Base-by-base conservation (phyloP, 2,329 filamentous ascomycete genomes). In the Epichloe sylvatica region DNA sequence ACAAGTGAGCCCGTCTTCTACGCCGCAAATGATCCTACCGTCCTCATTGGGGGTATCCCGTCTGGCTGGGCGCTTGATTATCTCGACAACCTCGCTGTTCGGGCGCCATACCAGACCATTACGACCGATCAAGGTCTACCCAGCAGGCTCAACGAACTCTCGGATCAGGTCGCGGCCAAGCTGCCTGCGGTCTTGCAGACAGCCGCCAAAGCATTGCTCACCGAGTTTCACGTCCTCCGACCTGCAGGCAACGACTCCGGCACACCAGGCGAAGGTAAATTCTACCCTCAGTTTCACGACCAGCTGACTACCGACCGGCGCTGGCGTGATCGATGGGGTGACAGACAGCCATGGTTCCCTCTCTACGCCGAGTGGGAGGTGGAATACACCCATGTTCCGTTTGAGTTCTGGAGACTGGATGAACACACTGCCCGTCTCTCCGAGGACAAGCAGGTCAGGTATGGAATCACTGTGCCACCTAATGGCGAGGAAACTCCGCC, bases 331-430 rank as follows among this genome's bases (percentile, higher is more conserved):
- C 55, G 49, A 2, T 69, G 66, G 67, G 54, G 50, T 2, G 47
- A 60, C 30, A 55, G 52, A 0, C 67, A 73, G 49, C 62, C 67
- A 0, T 71, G 63, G 62, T 64, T 64, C 21, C 69, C 70, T 0
- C 58, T 72, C 0, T 73, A 63, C 25, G 46, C 65, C 0, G 70
- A 73, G 53, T 73, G 70, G 70, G 68, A 72, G 48, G 63, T 56
- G 1, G 61, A 67, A 45, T 73, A 72, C 51, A 62, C 56, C 5
- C 67, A 73, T 51, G 56, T 71, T 5, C 59, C 60, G 0, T 65
- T 58, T 35, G 51, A 61, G 0, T 47, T 57, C 4, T 70, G 67
- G 66, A 46, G 51, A 2, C 49, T 70, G 1, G 56, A 58, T 36
- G 54, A 61, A 25, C 23, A 25, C 23, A 25, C 23, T 25, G 23